Conservation (phyloP, 2,329 filamentous ascomycete genomes). For the Fusarium multiceps region DNA sequence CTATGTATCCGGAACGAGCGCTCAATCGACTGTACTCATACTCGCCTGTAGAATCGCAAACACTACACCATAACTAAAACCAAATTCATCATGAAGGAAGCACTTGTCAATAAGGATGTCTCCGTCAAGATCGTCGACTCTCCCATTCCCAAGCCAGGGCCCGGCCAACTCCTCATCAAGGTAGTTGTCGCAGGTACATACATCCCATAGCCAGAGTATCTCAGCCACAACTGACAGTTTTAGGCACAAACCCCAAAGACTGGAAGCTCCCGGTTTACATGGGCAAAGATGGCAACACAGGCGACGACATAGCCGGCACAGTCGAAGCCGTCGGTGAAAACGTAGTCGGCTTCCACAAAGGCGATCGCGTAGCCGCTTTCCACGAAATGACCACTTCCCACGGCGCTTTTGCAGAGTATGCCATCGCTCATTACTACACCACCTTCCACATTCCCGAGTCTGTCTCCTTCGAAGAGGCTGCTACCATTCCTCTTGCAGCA, state of each 20-base stretch:
- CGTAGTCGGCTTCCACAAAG: constrained; percentile 42
- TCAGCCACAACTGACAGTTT: rapidly evolving
- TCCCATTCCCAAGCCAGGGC: constrained; percentile 10
- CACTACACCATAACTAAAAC: too few species aligned
- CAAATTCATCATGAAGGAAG: constrained; percentile 26
- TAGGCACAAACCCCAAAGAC: constrained; percentile 46
- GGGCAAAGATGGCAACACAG: constrained; percentile 15
- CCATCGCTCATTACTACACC: constrained; percentile 64
- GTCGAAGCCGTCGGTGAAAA: constrained; percentile 37
- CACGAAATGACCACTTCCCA: constrained; percentile 62
- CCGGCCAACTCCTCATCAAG: constrained; percentile 11
- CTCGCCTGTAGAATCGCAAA: too few species aligned
- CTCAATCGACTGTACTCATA: too few species aligned
- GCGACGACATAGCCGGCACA: constrained; percentile 44
- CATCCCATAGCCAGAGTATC: rapidly evolving
- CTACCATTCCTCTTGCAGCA: constrained; percentile 14
- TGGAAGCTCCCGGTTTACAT: constrained; percentile 37
- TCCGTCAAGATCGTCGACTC: constrained; percentile 16
- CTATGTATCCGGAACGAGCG: too few species aligned
- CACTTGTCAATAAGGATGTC: constrained; percentile 12
- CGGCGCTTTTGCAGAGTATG: constrained; percentile 72
- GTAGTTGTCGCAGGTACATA: constrained; percentile 7
- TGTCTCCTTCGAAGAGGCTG: constrained; percentile 7
- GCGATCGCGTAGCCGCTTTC: constrained; percentile 61
- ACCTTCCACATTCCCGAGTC: constrained; percentile 64